Evolutionary conservation across 345 rosid genomes (phyloP), one percentile per base, ranked within the genome.

Genomic region (Bretschneidera sinensis): DNA sequence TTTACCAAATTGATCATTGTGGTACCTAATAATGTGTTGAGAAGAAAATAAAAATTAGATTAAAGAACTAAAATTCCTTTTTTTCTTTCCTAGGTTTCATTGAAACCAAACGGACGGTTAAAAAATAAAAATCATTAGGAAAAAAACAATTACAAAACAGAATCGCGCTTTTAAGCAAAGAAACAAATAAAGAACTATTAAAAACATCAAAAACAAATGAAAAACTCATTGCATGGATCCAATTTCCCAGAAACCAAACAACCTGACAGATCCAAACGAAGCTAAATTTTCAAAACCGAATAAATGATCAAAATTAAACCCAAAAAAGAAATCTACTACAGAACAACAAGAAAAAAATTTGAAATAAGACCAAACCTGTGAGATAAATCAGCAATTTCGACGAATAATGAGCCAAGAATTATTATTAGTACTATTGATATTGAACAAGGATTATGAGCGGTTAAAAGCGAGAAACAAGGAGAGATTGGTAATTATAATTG

Each of bases 201-300:
- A 39, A 39, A 39, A 3, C 3, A 8, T 39, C 15, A 39, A 39
- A 39, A 39, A 11, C 45, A 39, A 11, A 39, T 14, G 45, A 39
- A 14, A 39, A 39, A 52, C 59, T 43, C 22, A 25, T 19, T 23
- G 51, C 17, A 55, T 54, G 59, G 53, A 65, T 60, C 74, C 45
- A 51, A 49, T 45, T 49, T 60, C 67, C 23, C 51, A 6, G 24
- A 24, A 35, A 17, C 47, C 5, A 58, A 20, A 57, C 43, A 28
- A 62, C 21, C 51, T 28, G 43, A 45, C 45, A 56, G 63, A 62
- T 75, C 75, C 63, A 64, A 52, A 43, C 17, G 58, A 23, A 28
- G 17, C 34, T 22, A 14, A 43, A 6, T 43, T 21, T 14, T 9
- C 47, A 20, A 20, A 17, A 55, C 24, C 21, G 67, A 65, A 50